These are phyloP conservation scores for Talaromyces albobiverticillius DNA, from an alignment of 2,329 filamentous ascomycete species.

Conservation along the genomic window DNA sequence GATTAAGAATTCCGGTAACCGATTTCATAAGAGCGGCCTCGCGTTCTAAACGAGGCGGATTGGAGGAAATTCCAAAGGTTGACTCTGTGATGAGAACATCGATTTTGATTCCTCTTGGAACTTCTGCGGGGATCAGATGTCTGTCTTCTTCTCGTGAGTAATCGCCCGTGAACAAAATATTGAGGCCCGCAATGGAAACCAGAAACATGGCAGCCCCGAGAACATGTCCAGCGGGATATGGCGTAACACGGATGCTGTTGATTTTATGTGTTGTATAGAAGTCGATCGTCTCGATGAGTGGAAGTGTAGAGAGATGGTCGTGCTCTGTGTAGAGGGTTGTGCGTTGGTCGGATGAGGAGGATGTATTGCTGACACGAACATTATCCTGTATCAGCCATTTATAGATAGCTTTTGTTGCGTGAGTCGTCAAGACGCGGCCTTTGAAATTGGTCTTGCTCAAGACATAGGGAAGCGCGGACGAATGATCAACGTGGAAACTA, in stretches of 20 bases:
- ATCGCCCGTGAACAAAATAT: conserved; percentile 96
- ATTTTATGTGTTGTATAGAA: conserved; percentile 98
- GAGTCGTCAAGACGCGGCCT: conserved; percentile 97
- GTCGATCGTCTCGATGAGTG: conserved; percentile 93
- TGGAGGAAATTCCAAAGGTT: conserved; percentile 92
- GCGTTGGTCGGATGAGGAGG: conserved; percentile 60
- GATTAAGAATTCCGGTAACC: conserved; percentile 84
- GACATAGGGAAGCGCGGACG: conserved; percentile 96
- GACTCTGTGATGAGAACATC: conserved; percentile 97
- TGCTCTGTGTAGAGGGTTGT: conserved; percentile 85
- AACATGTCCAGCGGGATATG: conserved; percentile 96
- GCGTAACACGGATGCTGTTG: conserved; percentile 92
- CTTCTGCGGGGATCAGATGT: conserved; percentile 89
- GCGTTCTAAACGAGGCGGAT: conserved; percentile 84
- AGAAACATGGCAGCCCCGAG: conserved; percentile 97
- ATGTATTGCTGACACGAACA: conserved; percentile 76
- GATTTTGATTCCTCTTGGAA: conserved; percentile 83
- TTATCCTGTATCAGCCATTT: conserved; percentile 99
- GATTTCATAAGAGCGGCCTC: conserved; percentile 95
- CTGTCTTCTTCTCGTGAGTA: conserved; percentile 95
- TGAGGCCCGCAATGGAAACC: conserved; percentile 93
- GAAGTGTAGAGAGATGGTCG: conserved; percentile 90
- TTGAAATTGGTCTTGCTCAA: conserved; percentile 97
- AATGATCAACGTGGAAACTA: conserved; percentile 98
- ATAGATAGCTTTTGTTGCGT: conserved; percentile 98